A percentile compares a stretch with the other conserved stretches of the same genome.
phyloP scores from a whole-genome alignment of 495 filamentous ascomycete genomes.

The Cercophora samala region DNA sequence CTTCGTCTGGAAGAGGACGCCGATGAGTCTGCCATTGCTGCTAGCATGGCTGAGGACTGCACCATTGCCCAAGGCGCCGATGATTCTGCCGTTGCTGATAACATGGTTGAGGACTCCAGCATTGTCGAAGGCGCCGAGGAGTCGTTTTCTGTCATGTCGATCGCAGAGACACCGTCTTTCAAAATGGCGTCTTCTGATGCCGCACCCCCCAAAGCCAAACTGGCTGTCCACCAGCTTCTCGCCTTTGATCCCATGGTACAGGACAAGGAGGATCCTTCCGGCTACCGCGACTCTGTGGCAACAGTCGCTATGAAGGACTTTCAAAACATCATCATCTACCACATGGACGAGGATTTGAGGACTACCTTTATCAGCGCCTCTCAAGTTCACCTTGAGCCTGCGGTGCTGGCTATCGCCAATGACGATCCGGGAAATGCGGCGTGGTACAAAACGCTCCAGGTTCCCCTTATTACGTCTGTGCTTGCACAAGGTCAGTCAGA shows the following conservation, averaged over 20 bases:
- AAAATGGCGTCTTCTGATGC: not conserved
- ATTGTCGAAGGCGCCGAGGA: not conserved
- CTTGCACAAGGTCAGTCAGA: conserved; percentile 1
- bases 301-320: not conserved
- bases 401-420: not conserved
- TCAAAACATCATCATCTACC: not conserved
- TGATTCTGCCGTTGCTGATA: not conserved
- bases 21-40: not conserved
- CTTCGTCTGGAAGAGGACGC: not conserved
- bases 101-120: not conserved
- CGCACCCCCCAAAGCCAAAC: not conserved
- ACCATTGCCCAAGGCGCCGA: not conserved
- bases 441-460: not conserved
- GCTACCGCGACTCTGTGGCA: not conserved
- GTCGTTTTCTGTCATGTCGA: not conserved
- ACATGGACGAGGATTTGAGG: not conserved
- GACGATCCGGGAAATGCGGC: not conserved
- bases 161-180: not conserved
- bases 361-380: not conserved
- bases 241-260: not conserved
- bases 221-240: not conserved
- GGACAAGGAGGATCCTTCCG: not conserved
- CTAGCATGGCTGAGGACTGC: not conserved
- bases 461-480: not conserved
- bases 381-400: not conserved